Base-by-base conservation (phyloP, 805 yeast species). In the Jamesozyma lodderae region DNA sequence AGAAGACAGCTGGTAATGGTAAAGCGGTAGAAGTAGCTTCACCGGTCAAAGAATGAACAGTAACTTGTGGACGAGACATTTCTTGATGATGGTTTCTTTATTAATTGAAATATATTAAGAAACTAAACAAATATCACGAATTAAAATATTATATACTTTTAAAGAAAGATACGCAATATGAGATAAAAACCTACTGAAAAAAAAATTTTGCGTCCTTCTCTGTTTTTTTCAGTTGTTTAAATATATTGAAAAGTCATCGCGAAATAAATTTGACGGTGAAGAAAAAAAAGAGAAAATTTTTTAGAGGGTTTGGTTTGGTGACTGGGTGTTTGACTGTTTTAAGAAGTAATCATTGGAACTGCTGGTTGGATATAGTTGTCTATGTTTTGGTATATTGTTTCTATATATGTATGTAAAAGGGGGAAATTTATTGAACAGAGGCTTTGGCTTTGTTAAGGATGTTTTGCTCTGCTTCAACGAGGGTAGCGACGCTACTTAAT, bases 1-100 rank as follows among this genome's bases (percentile, higher is more conserved):
- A 71, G 84, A 92, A 92, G 66, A 92, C 96, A 64, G 95, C 94
- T 75, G 99, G 98, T 65, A 92, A 78, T 62, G 95, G 85, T 59
- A 88, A 71, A 61, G 90, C 77, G 60, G 84, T 60, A 59, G 84
- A 72, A 67, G 94, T 72, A 65, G 83, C 77, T 70, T 81, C 83
- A 70, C 97, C 97, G 69, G 77, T 66, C 64, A 78, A 70, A 67
- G 94, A 73, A 72, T 82, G 75, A 64, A 94, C 96, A 62, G 96
- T 75, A 69, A 92, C 97, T 77, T 85, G 94, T 66, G 98, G 97
- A 73, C 95, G 87, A 62, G 82, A 65, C 67, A 67, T 67, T 39
- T 35, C 25, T 21, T 33, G 41, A 33, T 39, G 42, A 34, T 34
- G 38, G 22, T 23, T 28, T 25, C 15, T 28, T 38, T 38, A 19